A percentile compares a stretch with the other conserved stretches of the same genome.
phyloP scores from a whole-genome alignment of 345 rosid species.

The Euphorbia peplus region DNA sequence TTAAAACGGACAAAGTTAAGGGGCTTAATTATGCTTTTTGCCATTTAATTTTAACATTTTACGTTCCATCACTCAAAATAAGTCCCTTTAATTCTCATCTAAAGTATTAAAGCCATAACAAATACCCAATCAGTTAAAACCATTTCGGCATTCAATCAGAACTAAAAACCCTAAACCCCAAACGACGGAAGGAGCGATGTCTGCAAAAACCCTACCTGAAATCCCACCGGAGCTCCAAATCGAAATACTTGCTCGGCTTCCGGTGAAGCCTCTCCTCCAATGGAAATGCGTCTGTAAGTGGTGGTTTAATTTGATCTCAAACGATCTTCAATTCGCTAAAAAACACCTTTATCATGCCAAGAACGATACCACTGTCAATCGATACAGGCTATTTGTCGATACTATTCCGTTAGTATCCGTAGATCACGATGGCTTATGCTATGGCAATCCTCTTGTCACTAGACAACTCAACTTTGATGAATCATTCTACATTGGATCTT shows the following conservation, averaged over 20 bases:
- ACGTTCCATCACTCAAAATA: too few relatives aligned
- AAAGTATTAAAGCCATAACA: too few relatives aligned
- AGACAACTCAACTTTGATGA: neutral
- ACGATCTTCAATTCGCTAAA: neutral
- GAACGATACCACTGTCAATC: neutral
- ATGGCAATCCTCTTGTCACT: neutral
- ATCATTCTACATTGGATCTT: neutral
- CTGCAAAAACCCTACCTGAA: neutral
- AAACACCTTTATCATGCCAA: neutral
- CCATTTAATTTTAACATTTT: too few relatives aligned
- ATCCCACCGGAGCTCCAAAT: too few relatives aligned
- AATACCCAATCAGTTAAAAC: too few relatives aligned
- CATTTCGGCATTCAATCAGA: too few relatives aligned
- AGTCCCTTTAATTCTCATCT: too few relatives aligned
- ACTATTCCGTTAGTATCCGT: neutral
- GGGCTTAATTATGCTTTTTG: too few relatives aligned
- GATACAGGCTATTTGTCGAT: neutral
- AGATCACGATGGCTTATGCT: neutral
- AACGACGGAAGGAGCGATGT: constrained; percentile 2
- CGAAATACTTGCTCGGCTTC: constrained; percentile 1
- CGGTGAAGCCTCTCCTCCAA: neutral
- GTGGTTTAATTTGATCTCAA: neutral
- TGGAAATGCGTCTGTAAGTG: neutral
- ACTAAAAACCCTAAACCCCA: too few relatives aligned
- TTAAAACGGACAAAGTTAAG: too few relatives aligned